These are phyloP conservation scores for Globisporangium orthogonon DNA, from an alignment of 352 stramenopile species.

Conservation along the genomic window DNA sequence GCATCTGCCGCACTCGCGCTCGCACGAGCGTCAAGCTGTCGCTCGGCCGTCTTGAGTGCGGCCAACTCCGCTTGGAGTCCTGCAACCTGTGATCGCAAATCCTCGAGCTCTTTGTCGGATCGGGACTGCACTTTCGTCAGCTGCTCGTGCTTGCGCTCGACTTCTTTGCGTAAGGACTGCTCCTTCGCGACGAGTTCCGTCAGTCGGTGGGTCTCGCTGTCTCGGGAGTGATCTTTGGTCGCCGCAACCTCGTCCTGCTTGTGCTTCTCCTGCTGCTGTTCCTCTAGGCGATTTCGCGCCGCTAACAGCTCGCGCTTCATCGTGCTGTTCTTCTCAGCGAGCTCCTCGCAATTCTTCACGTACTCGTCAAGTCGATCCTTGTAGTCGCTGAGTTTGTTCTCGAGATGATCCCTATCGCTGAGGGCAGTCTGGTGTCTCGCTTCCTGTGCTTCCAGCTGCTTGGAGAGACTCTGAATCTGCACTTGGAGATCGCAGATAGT, in stretches of 20 bases:
- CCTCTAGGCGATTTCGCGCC: conserved; percentile 12
- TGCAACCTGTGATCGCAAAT: conserved; percentile 17
- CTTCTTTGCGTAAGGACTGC: conserved; percentile 1
- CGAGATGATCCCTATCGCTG: conserved; percentile 16
- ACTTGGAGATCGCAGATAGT: conserved; percentile 11
- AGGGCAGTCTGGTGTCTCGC: conserved; percentile 16
- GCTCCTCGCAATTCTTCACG: conserved; percentile 21
- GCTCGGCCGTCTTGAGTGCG: conserved; percentile 11
- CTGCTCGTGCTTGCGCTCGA: conserved; percentile 11
- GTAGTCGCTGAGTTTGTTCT: conserved; percentile 15
- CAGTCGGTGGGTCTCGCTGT: conserved; percentile 17
- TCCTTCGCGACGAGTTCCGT: conserved; percentile 8
- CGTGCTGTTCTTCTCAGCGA: conserved; percentile 18
- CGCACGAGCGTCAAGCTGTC: conserved; percentile 13
- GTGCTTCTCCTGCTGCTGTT: background rate
- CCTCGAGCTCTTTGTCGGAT: conserved; percentile 21
- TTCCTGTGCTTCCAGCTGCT: conserved; percentile 17
- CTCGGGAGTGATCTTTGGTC: conserved; percentile 9
- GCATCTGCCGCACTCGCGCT: conserved; percentile 14
- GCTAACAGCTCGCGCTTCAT: conserved; percentile 29
- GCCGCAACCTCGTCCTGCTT: background rate
- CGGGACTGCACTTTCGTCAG: conserved; percentile 1
- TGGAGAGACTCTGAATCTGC: conserved; percentile 8
- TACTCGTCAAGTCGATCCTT: conserved; percentile 17
- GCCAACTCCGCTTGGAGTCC: conserved; percentile 29